Base-by-base conservation (phyloP, 129 eudicot species). In the Chrysanthemum seticuspe region DNA sequence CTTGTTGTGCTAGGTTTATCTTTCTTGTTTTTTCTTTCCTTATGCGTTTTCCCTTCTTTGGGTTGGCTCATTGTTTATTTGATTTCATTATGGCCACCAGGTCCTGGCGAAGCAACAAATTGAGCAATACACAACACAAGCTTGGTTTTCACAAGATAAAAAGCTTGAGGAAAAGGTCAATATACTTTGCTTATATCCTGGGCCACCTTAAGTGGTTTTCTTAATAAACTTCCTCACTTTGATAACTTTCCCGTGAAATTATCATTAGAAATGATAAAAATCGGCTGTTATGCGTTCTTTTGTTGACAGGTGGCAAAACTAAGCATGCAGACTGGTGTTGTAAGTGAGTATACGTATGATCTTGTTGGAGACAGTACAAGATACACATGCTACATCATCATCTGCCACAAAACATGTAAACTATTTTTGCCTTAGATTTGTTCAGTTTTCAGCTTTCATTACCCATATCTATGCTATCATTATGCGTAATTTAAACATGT, bases 291-390 rank as follows among this genome's bases (percentile, higher is more conserved):
- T 55, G 19, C 60, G 19, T 55, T 55, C 60, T 72, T 66, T 53
- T 54, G 70, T 53, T n/a, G 72, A 70, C 87, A 94, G 98, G 82
- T 86, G 61, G 85, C 88, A 68, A 84, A 83, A 62, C 72, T 86
- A 67, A 94, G 97, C 73, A 18, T 80, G 62, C 87, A 79, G 56
- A 76, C 75, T 58, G 80, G 84, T 16, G 69, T 86, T 44, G 76
- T 86, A 44, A 84, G 96, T 23, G 98, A 90, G 84, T 84, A 85
- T 77, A 84, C 86, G 81, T 47, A 88, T 94, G 97, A 65, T 76
- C 60, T 78, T 94, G 81, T 76, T 83, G 61, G 93, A 84, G 87
- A 88, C 83, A 19, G 83, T 79, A 51, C 77, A 71, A 73, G 85
- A 68, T 63, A 83, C 71, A 51, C 75, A 76, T 52, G 81, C 54